Conservation (phyloP, 1,284 basidiomycete genomes). For the Cutaneotrichosporon mucoides region DNA sequence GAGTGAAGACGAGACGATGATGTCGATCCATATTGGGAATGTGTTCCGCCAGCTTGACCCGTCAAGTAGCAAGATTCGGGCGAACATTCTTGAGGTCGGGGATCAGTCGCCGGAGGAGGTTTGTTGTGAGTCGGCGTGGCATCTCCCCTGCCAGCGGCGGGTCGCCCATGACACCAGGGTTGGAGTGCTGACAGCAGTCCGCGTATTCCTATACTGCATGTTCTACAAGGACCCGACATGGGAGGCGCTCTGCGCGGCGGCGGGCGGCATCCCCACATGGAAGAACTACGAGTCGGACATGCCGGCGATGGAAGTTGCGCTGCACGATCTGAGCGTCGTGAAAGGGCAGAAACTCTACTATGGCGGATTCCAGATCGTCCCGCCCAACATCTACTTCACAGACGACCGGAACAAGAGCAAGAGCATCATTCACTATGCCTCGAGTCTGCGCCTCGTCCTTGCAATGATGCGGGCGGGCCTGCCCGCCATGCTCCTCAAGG, state of each 20-base stretch:
- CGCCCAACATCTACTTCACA: conserved; percentile 31
- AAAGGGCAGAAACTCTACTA: conserved; percentile 24
- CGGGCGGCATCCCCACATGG: conserved; percentile 22
- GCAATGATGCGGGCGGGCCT: conserved; percentile 27
- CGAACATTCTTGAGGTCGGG: conserved; percentile 21
- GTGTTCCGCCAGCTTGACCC: conserved; percentile 32
- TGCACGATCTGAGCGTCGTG: conserved; percentile 19
- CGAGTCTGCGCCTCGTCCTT: conserved; percentile 27
- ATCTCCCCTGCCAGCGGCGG: too few species aligned
- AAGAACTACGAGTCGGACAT: conserved; percentile 18
- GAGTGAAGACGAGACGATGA: conserved; percentile 23
- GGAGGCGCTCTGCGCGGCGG: conserved; percentile 16
- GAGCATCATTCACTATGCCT: conserved; percentile 24
- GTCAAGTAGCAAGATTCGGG: conserved; percentile 7
- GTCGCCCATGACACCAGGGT: neutral
- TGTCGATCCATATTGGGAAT: conserved; percentile 24
- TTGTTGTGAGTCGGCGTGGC: conserved; percentile 25
- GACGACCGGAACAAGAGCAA: conserved; percentile 10
- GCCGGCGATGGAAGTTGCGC: conserved; percentile 20
- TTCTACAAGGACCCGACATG: conserved; percentile 31
- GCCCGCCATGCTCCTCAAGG: conserved; percentile 13
- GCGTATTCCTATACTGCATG: conserved; percentile 28
- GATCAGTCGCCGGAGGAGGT: conserved; percentile 29
- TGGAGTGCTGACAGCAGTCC: conserved; percentile 20
- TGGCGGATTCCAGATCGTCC: conserved; percentile 34